Percentiles rank a stretch among this genome's conserved stretches.
phyloP scores from a whole-genome alignment of 225 moss, liverwort and hornwort genomes.

The Pseudisothecium myosuroides region DNA sequence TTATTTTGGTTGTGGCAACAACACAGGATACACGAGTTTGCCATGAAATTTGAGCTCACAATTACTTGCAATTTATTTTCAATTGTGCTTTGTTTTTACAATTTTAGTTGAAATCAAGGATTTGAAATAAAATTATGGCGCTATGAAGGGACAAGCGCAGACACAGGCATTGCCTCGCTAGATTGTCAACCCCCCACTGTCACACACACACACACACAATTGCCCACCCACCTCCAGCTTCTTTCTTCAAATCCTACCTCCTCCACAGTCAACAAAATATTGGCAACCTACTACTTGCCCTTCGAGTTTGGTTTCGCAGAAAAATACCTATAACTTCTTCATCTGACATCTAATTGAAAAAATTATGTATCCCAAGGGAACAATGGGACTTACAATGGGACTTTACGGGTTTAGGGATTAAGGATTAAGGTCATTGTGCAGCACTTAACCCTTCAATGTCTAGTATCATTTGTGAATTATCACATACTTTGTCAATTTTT shows the following conservation, averaged over 20 bases:
- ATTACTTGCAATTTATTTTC: rapidly evolving
- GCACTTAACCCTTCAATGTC: too few species aligned
- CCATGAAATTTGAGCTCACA: rapidly evolving
- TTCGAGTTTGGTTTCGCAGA: rapidly evolving
- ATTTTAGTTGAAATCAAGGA: background rate
- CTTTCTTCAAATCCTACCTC: too few species aligned
- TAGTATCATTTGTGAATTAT: background rate
- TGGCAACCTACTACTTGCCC: rapidly evolving
- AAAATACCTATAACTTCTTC: background rate
- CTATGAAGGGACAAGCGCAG: too few species aligned
- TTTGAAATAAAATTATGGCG: too few species aligned
- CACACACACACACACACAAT: too few species aligned
- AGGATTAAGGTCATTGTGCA: background rate
- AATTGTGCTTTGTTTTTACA: background rate
- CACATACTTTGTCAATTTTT: background rate
- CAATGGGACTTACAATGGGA: too few species aligned
- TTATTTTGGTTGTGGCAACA: too few species aligned
- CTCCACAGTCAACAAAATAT: background rate
- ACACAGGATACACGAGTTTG: too few species aligned
- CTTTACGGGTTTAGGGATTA: background rate
- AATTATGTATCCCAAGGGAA: background rate
- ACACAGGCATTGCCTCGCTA: too few species aligned
- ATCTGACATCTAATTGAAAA: rapidly evolving
- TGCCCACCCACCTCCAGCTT: too few species aligned
- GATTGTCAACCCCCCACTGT: too few species aligned